Percentiles rank a stretch among this genome's conserved stretches.
These are phyloP conservation scores for Pythium utonaiense DNA, from an alignment of 352 stramenopile species.

Conservation along the genomic window DNA sequence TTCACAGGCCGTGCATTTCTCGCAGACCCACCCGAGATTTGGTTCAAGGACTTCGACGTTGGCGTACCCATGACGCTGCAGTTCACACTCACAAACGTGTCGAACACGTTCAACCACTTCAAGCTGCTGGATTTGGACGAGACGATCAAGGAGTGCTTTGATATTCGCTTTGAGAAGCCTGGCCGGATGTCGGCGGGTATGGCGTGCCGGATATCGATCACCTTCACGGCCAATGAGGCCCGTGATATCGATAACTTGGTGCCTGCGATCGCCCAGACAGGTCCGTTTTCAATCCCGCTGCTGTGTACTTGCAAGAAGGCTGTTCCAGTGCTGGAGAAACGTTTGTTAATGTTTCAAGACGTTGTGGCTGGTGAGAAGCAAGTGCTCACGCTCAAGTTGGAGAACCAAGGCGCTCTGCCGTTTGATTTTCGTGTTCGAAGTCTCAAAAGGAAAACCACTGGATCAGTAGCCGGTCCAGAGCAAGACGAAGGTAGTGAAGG, in stretches of 20 bases:
- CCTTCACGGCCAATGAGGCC: conserved; percentile 56
- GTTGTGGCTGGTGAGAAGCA: conserved; percentile 80
- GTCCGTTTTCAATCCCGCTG: conserved; percentile 73
- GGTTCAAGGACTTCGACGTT: conserved; percentile 91
- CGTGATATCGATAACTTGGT: conserved; percentile 68
- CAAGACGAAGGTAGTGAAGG: background rate
- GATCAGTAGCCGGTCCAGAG: background rate
- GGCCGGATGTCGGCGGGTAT: conserved; percentile 90
- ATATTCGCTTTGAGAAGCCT: conserved; percentile 83
- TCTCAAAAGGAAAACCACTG: background rate
- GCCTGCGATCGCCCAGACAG: conserved; percentile 70
- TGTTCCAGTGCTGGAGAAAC: conserved; percentile 50
- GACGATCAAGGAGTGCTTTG: conserved; percentile 78
- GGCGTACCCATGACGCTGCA: conserved; percentile 45
- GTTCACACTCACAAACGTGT: conserved; percentile 90
- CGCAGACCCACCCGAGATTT: conserved; percentile 62
- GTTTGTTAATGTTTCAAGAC: conserved; percentile 49
- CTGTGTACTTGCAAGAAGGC: conserved; percentile 82
- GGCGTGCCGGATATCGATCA: conserved; percentile 65
- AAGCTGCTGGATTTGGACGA: conserved; percentile 76
- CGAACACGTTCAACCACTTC: conserved; percentile 91
- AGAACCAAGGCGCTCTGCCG: conserved; percentile 72
- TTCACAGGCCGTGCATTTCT: conserved; percentile 84
- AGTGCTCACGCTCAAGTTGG: conserved; percentile 45
- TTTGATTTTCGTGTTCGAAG: conserved; percentile 40